Evolutionary conservation across 116 monocot genomes (phyloP).

Genomic region (Cymodocea nodosa): DNA sequence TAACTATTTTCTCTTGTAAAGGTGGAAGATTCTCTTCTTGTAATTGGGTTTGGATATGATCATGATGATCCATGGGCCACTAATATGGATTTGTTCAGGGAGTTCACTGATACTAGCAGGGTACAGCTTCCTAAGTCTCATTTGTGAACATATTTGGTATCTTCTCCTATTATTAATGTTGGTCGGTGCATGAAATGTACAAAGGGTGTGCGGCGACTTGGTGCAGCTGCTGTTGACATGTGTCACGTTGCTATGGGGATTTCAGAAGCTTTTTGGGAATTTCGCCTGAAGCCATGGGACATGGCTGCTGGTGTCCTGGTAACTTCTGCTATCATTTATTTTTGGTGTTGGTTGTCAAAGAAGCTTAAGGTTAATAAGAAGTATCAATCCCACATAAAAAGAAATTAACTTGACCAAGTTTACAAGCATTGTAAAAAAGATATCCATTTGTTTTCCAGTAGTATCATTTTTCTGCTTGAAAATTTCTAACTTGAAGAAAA

Average conservation of each 20-base stretch:
- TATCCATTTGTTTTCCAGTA: too few relatives aligned
- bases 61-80: slow-evolving; percentile 94
- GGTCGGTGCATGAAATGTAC: slow-evolving; percentile 10
- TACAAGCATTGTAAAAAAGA: too few relatives aligned
- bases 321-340: slow-evolving; percentile 2
- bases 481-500: too few relatives aligned
- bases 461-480: too few relatives aligned
- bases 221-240: slow-evolving; percentile 96
- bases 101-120: slow-evolving; percentile 91
- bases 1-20: slow-evolving; percentile 4
- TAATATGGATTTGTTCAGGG: slow-evolving; percentile 86
- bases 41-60: slow-evolving; percentile 97
- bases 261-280: slow-evolving; percentile 92
- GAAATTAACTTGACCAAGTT: too few relatives aligned
- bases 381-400: too few relatives aligned
- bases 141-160: not conserved
- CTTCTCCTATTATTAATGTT: not conserved
- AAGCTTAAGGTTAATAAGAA: too few relatives aligned
- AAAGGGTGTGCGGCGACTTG: slow-evolving; percentile 91
- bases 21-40: slow-evolving; percentile 90
- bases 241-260: slow-evolving; percentile 93
- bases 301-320: slow-evolving; percentile 98
- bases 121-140: slow-evolving; percentile 17
- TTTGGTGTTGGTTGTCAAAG: not conserved
- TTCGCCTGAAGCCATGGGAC: slow-evolving; percentile 96